Evolutionary conservation across 371 early-diverging fungal genomes (phyloP), one percentile per base, ranked within the genome.

Genomic region (Entomophthora muscae): DNA sequence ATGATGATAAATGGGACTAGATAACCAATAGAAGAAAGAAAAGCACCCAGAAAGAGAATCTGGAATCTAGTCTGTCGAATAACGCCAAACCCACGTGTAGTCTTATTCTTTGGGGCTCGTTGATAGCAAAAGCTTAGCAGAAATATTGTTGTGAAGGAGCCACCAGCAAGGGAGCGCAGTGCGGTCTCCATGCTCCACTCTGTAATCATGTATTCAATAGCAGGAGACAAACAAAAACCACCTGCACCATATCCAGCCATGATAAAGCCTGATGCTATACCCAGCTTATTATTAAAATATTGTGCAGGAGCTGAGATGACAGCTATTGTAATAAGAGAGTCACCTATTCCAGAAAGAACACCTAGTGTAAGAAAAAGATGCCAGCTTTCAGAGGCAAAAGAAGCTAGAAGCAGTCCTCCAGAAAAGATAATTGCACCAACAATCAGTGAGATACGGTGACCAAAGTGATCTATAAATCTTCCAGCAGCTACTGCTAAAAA

Each of bases 221-320:
- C n/a, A 13, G 82, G 73, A 0, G 77, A 71, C 27, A 83, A 71
- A 0, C 73, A 71, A 1, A 84, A 67, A 0, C 84, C 84, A n/a
- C 85, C 85, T 17, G 83, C 42, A 7, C 85, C 84, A 1, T 75
- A 73, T 1, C 89, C 89, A 17, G 83, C 74, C 0, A 86, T 80
- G 1, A 79, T 82, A 53, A 89, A 72, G 1, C 92, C 92, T 1
- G 83, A 85, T 0, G 90, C 90, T 63, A 89, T 68, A 0, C 87
- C 89, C 30, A 87, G 76, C 12, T 71, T 71, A 33, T 71, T 75
- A 12, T 77, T 73, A 67, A 90, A 92, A 85, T 86, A 90, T 68
- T 86, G 83, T 0, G 83, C 69, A 7, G 84, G 81, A 10, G 85
- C 68, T 0, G 81, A 76, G 13, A 88, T 68, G 5, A 82, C 79